Base-by-base conservation (phyloP, 2,329 filamentous ascomycete genomes). In the Alternaria angustiovoidea region DNA sequence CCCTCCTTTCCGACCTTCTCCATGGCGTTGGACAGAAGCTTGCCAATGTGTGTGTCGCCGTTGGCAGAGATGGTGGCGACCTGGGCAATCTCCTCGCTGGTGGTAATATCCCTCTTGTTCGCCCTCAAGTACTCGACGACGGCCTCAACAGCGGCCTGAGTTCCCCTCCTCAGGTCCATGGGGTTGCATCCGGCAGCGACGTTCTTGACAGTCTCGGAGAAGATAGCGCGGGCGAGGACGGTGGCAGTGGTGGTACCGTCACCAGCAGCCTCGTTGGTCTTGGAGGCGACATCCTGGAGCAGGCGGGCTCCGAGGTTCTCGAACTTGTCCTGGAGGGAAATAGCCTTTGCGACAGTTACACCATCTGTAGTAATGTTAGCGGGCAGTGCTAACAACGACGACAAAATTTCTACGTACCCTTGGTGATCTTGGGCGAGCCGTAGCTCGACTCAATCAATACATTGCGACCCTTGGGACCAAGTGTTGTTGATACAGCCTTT, bases 1-100 rank as follows among this genome's bases (percentile, higher is more conserved):
- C 95, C 95, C 86, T 99, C 95, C 88, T 99, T 99, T 83, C 95
- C 95, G 67, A 99, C 95, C 88, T 96, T 97, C 88, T 99, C 95
- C 95, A 99, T 99, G 73, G 95, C 95, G 79, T 89, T 97, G 79
- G 95, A 94, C 81, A 99, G 95, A 79, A 99, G 88, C 83, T 93
- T 90, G 75, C 95, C 95, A 76, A 99, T 92, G 84, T 97, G 94
- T 61, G 88, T 89, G 79, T 99, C 95, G 72, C 95, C 95, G 83
- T 99, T 99, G 81, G 95, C 95, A 73, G 90, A 94, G 84, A 99
- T 99, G 74, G 95, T 98, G 68, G 95, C 95, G 64, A 99, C 95
- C 85, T 99, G 95, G 53, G 94, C 93, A 76, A 99, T 93, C 87
- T 99, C 95, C 75, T 90, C 93, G 79, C 92, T 96, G 59, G 95